Conservation (phyloP, 768 basidiomycete genomes). For the Podaxis sp. region DNA sequence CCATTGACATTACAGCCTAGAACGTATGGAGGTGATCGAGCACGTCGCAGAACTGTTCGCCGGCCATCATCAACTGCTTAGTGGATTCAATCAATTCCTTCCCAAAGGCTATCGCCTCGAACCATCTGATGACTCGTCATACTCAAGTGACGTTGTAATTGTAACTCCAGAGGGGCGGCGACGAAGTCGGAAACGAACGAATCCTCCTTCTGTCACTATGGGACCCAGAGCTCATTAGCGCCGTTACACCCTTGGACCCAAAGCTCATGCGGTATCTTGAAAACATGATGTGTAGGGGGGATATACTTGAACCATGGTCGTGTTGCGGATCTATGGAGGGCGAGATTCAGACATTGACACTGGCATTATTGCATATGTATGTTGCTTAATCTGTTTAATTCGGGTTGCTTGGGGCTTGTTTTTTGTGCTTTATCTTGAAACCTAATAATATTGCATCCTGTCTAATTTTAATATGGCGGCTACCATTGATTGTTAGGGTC, state of each 20-base stretch:
- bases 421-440: constrained; percentile 5
- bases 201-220: not conserved
- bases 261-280: not conserved
- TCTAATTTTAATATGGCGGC: not conserved
- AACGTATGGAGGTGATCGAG: constrained; percentile 16
- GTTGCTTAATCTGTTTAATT: constrained; percentile 15
- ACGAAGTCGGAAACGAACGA: not conserved
- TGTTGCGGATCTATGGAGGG: not conserved
- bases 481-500: no score
- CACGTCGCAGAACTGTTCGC: constrained; percentile 15
- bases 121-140: constrained; percentile 13
- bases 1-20: not conserved
- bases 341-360: not conserved
- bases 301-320: not conserved
- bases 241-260: not conserved
- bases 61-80: constrained; percentile 14
- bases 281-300: not conserved
- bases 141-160: constrained; percentile 9
- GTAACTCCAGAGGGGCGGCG: constrained; percentile 14
- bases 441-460: constrained; percentile 2
- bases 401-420: not conserved
- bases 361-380: constrained; percentile 14
- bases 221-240: not conserved
- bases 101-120: constrained; percentile 16
- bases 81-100: constrained; percentile 16